Evolutionary conservation across 495 filamentous ascomycete species (phyloP).

Genomic region (Penicillium soppii): DNA sequence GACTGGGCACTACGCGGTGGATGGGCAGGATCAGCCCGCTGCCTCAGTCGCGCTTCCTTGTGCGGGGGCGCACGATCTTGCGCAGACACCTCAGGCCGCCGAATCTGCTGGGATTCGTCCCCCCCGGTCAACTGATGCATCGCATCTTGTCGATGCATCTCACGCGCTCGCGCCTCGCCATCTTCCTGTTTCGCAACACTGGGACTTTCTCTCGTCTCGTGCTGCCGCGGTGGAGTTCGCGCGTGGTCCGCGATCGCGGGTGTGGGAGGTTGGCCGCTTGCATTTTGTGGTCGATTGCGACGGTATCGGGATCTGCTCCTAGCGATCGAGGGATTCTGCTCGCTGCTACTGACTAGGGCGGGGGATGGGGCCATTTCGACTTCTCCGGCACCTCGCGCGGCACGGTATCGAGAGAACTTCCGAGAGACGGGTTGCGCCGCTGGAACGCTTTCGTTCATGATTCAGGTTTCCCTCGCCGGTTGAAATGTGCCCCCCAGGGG

Average conservation of each 20-base stretch:
- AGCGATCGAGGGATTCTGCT: constrained; percentile 38
- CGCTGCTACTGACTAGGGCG: background rate
- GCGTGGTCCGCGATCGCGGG: constrained; percentile 31
- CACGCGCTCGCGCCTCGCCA: constrained; percentile 44
- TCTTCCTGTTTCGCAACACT: constrained; percentile 4
- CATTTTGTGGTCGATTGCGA: constrained; percentile 33
- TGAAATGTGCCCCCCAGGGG: background rate
- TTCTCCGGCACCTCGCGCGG: constrained; percentile 16
- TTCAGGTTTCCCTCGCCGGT: background rate
- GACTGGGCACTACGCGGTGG: background rate
- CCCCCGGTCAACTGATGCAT: constrained; percentile 39
- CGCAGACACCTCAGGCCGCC: constrained; percentile 11
- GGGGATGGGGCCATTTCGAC: background rate
- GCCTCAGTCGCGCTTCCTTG: background rate
- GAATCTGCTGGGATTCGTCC: constrained; percentile 12
- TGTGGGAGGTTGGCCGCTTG: constrained; percentile 16
- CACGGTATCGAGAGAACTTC: constrained; percentile 40
- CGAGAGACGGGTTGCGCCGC: constrained; percentile 16
- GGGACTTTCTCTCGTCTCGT: constrained; percentile 5
- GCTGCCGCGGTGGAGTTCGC: background rate
- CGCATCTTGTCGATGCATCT: constrained; percentile 35
- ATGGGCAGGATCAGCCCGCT: background rate
- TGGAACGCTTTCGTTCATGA: background rate
- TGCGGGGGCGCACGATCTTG: constrained; percentile 2
- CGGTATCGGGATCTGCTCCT: constrained; percentile 62